phyloP scores from a whole-genome alignment of 2,329 filamentous ascomycete genomes.

The Colletotrichum euphorbiae region DNA sequence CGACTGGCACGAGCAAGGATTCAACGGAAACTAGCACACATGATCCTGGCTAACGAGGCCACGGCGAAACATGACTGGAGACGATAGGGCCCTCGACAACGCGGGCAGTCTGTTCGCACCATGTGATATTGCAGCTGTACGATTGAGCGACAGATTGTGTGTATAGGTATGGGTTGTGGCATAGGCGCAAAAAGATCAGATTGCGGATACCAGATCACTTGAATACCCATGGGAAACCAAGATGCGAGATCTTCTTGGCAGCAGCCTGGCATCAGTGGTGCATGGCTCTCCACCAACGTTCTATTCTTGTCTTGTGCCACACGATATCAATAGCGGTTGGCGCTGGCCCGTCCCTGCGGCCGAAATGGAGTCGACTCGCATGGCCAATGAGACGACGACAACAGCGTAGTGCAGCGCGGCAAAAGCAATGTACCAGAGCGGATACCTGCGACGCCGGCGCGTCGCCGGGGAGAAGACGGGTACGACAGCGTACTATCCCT shows the following conservation, averaged over 20 bases:
- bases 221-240: conserved; percentile 2
- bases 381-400: conserved; percentile 19
- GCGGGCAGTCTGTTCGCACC: conserved; percentile 2
- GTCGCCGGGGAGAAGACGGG: conserved; percentile 27
- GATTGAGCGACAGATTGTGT: conserved; percentile 18
- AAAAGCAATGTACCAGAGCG: conserved; percentile 34
- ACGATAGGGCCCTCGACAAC: neutral
- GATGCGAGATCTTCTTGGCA: conserved; percentile 1
- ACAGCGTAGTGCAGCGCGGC: conserved; percentile 38
- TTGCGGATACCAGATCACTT: conserved; percentile 22
- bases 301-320: conserved; percentile 20
- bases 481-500: conserved; percentile 3
- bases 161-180: conserved; percentile 20
- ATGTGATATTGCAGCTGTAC: conserved; percentile 23
- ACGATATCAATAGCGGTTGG: conserved; percentile 22
- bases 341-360: conserved; percentile 29
- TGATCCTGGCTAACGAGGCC: conserved; percentile 1
- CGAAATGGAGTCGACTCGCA: conserved; percentile 8
- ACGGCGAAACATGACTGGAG: neutral
- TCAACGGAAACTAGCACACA: conserved; percentile 54
- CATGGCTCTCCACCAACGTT: conserved; percentile 21
- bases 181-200: conserved; percentile 27
- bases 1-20: conserved; percentile 74
- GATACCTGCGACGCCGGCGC: conserved; percentile 36
- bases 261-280: neutral